phyloP scores from a whole-genome alignment of 345 rosid genomes.

The Aquilaria malaccensis region DNA sequence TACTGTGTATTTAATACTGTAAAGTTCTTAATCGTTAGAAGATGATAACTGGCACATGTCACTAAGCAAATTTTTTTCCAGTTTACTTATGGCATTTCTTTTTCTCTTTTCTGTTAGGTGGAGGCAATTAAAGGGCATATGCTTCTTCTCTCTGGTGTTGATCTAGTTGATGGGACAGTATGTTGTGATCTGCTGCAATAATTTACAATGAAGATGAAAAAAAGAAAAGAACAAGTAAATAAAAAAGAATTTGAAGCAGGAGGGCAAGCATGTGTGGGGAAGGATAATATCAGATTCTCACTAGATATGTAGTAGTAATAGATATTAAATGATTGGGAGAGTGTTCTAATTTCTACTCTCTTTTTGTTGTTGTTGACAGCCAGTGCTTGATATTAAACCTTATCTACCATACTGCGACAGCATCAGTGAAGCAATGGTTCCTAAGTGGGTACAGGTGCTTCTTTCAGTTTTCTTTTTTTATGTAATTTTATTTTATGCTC shows the following conservation, averaged over 20 bases:
- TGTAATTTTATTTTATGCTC: not conserved
- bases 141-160: conserved; percentile 82
- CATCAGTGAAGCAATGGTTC: conserved; percentile 63
- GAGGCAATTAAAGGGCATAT: conserved; percentile 65
- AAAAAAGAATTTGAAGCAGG: no score
- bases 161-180: conserved; percentile 96
- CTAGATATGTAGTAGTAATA: no score
- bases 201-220: no score
- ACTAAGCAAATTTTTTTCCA: not conserved
- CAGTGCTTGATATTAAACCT: conserved; percentile 82
- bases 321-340: no score
- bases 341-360: not conserved
- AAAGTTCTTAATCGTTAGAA: not conserved
- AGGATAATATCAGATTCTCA: no score
- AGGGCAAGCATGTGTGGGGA: not conserved
- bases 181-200: conserved; percentile 16
- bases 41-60: not conserved
- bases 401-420: conserved; percentile 85
- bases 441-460: conserved; percentile 74
- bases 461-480: conserved; percentile 8
- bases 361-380: conserved; percentile 36
- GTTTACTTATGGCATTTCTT: no score
- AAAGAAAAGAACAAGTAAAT: no score
- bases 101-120: conserved; percentile 33
- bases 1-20: no score